These are phyloP conservation scores for Ocimum tenuiflorum DNA, from an alignment of 257 asterid genomes.

Conservation along the genomic window DNA sequence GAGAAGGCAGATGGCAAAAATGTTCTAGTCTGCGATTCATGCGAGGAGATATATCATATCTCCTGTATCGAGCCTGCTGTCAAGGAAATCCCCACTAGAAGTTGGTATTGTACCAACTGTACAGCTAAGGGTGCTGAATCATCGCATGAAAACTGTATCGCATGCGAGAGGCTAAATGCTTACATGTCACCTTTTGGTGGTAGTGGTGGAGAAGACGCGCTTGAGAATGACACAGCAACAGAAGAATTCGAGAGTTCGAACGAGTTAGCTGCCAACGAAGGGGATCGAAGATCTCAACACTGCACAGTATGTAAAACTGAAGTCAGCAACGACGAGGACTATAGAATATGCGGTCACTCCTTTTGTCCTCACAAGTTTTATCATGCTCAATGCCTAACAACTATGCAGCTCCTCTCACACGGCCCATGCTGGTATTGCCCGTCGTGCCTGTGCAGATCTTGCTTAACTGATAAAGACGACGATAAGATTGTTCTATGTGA, in stretches of 20 bases:
- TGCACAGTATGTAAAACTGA: slow-evolving; percentile 62
- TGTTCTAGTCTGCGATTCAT: slow-evolving; percentile 76
- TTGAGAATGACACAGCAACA: slow-evolving; percentile 19
- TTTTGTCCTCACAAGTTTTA: slow-evolving; percentile 75
- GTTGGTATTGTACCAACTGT: slow-evolving; percentile 80
- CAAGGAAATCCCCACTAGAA: slow-evolving; percentile 56
- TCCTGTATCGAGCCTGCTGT: slow-evolving; percentile 71
- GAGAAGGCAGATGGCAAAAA: slow-evolving; percentile 59
- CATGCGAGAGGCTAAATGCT: slow-evolving; percentile 56
- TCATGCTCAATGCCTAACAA: slow-evolving; percentile 68
- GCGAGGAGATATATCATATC: slow-evolving; percentile 79
- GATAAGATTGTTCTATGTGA: slow-evolving; percentile 83
- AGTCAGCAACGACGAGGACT: slow-evolving; percentile 33
- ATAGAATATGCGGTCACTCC: slow-evolving; percentile 59
- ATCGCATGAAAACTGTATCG: slow-evolving; percentile 68
- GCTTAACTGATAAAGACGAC: slow-evolving; percentile 65
- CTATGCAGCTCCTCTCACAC: slow-evolving; percentile 43
- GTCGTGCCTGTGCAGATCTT: slow-evolving; percentile 74
- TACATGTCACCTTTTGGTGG: slow-evolving; percentile 22
- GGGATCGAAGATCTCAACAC: slow-evolving; percentile 15
- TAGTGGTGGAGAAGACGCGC: slow-evolving; percentile 32
- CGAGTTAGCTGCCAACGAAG: slow-evolving; percentile 33
- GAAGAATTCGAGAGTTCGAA: slow-evolving; percentile 53
- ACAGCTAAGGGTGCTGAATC: slow-evolving; percentile 51
- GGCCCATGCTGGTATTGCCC: slow-evolving; percentile 89